A percentile compares a stretch with the other conserved stretches of the same genome.
Conservation (phyloP, 2,329 filamentous ascomycete genomes). For the Chaetomium olivaceum region DNA sequence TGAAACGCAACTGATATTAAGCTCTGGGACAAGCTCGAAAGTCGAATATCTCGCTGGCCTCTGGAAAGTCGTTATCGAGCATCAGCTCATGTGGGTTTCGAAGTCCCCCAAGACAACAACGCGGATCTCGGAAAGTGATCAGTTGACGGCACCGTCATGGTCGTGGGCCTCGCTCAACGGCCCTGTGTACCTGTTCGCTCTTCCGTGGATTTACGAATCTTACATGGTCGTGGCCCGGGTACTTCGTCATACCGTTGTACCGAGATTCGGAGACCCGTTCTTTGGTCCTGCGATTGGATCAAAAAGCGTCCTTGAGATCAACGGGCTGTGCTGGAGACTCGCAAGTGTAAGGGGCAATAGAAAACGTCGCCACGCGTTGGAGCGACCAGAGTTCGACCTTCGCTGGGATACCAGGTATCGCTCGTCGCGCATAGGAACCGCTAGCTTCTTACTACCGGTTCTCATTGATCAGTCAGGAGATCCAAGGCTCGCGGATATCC, state of each 20-base stretch:
- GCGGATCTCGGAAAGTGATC: neutral
- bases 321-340: neutral
- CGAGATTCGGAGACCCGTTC: neutral
- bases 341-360: neutral
- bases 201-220: neutral
- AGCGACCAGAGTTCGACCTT: neutral
- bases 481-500: fast-evolving
- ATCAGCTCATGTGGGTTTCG: neutral
- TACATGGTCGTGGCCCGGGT: neutral
- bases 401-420: neutral
- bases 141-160: neutral
- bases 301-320: neutral
- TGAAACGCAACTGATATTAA: neutral
- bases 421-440: neutral
- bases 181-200: neutral
- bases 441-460: neutral
- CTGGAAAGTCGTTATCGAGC: neutral
- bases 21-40: neutral
- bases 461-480: neutral
- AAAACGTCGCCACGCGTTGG: neutral
- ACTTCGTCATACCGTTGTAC: neutral
- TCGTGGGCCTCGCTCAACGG: neutral
- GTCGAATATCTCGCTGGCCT: neutral
- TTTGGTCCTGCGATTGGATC: neutral
- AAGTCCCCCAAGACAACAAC: neutral